These are phyloP conservation scores for Penicillium macrosclerotiorum DNA, from an alignment of 495 filamentous ascomycete species.

Conservation along the genomic window DNA sequence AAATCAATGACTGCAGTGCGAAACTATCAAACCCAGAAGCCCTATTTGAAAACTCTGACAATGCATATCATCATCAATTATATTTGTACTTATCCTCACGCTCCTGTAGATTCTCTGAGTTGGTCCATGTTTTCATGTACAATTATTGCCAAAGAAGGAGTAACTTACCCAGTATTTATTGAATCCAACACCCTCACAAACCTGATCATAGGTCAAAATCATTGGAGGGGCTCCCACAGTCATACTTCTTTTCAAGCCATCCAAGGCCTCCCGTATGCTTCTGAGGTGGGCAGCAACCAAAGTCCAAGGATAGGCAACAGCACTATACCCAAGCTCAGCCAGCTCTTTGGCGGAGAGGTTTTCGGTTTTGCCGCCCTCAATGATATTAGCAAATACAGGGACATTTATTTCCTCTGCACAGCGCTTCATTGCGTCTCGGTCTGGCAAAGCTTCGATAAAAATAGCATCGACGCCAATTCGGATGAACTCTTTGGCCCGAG, in stretches of 20 bases:
- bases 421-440: conserved; percentile 35
- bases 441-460: conserved; percentile 43
- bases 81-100: conserved; percentile 24
- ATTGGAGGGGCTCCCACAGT: conserved; percentile 27
- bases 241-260: conserved; percentile 36
- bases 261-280: conserved; percentile 35
- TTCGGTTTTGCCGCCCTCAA: conserved; percentile 43
- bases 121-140: neutral
- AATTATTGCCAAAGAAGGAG: neutral
- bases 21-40: too few species aligned
- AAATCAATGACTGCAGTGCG: too few species aligned
- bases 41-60: too few species aligned
- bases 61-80: too few species aligned
- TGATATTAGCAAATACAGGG: conserved; percentile 43
- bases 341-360: conserved; percentile 40
- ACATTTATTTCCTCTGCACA: conserved; percentile 33
- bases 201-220: conserved; percentile 35
- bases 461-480: conserved; percentile 37
- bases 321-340: conserved; percentile 33
- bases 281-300: conserved; percentile 42
- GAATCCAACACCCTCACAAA: conserved; percentile 42
- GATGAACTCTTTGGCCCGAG: conserved; percentile 36
- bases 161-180: conserved; percentile 39
- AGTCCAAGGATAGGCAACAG: conserved; percentile 43
- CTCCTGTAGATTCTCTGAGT: conserved; percentile 10